Percentiles rank a stretch among this genome's conserved stretches.
phyloP scores from a whole-genome alignment of 1,139 yeast genomes.

The Hyphopichia khmerensis region DNA sequence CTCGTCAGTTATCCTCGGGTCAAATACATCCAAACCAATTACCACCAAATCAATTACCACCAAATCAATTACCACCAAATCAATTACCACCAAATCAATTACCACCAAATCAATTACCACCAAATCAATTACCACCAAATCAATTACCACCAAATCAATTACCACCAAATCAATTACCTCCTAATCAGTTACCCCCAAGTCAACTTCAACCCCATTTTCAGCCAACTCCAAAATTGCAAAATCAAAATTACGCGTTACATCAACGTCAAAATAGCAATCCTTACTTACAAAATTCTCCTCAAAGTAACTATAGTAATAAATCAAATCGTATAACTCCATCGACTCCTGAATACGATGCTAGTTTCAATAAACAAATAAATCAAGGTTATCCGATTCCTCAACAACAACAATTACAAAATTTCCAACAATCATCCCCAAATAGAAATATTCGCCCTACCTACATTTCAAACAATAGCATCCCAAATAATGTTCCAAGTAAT shows the following conservation, averaged over 20 bases:
- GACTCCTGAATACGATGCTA: conserved; percentile 5
- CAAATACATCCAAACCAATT: conserved; percentile 1
- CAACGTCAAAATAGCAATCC: conserved; percentile 7
- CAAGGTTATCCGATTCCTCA: background rate
- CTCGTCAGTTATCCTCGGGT: background rate
- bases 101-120: background rate
- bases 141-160: conserved; percentile 5
- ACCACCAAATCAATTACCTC: no score
- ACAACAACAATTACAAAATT: conserved; percentile 5
- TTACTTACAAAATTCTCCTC: conserved; percentile 4
- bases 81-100: conserved; percentile 6
- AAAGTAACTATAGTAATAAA: conserved; percentile 3
- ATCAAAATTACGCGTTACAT: background rate
- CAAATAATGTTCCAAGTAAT: no score
- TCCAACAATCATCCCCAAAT: conserved; percentile 6
- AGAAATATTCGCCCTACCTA: conserved; percentile 5
- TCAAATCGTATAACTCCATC: conserved; percentile 1
- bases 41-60: conserved; percentile 6
- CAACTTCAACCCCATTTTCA: conserved; percentile 5
- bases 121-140: background rate
- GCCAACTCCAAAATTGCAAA: background rate
- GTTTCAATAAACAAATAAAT: background rate
- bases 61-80: conserved; percentile 3
- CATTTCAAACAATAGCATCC: conserved; percentile 10
- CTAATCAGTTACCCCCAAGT: no score